Conservation (phyloP, 1,284 basidiomycete genomes). For the Melanopsichium pennsylvanicum region DNA sequence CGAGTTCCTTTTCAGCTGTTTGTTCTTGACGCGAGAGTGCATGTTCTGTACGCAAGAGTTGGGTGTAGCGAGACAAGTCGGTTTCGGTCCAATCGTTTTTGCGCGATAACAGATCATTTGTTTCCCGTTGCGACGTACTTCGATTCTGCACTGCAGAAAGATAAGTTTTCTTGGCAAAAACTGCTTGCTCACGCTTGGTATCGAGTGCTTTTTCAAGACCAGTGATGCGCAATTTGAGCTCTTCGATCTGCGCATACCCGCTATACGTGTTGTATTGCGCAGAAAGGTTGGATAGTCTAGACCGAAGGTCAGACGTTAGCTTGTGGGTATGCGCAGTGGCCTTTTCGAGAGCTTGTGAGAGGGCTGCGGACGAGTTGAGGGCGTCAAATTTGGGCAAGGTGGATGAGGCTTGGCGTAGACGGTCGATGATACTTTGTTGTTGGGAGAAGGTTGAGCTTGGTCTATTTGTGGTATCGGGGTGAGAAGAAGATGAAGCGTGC, state of each 20-base stretch:
- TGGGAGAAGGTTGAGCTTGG: too few relatives aligned
- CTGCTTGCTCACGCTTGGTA: slow-evolving; percentile 1
- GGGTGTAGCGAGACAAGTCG: slow-evolving; percentile 57
- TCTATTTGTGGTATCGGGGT: too few relatives aligned
- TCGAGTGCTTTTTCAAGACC: slow-evolving; percentile 23
- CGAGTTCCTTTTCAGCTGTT: slow-evolving; percentile 44
- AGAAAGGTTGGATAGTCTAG: slow-evolving; percentile 27
- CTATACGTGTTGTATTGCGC: slow-evolving; percentile 53
- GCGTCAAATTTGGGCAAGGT: slow-evolving; percentile 15
- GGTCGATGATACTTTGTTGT: too few relatives aligned
- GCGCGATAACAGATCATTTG: slow-evolving; percentile 60
- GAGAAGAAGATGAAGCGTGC: too few relatives aligned
- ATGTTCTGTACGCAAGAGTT: slow-evolving; percentile 58
- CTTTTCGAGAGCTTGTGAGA: not conserved
- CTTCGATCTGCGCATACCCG: slow-evolving; percentile 53
- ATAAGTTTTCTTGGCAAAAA: slow-evolving; percentile 39
- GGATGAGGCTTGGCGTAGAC: slow-evolving; percentile 7
- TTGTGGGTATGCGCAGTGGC: not conserved
- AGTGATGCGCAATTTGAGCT: slow-evolving; percentile 42
- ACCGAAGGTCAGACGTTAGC: slow-evolving; percentile 5
- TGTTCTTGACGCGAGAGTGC: slow-evolving; percentile 39
- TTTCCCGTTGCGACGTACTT: slow-evolving; percentile 46
- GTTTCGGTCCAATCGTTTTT: slow-evolving; percentile 54
- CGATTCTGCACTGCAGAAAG: slow-evolving; percentile 48
- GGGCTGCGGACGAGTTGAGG: slow-evolving; percentile 13